Base-by-base conservation (phyloP, 2,329 filamentous ascomycete species). In the Lecanicillium sp. region DNA sequence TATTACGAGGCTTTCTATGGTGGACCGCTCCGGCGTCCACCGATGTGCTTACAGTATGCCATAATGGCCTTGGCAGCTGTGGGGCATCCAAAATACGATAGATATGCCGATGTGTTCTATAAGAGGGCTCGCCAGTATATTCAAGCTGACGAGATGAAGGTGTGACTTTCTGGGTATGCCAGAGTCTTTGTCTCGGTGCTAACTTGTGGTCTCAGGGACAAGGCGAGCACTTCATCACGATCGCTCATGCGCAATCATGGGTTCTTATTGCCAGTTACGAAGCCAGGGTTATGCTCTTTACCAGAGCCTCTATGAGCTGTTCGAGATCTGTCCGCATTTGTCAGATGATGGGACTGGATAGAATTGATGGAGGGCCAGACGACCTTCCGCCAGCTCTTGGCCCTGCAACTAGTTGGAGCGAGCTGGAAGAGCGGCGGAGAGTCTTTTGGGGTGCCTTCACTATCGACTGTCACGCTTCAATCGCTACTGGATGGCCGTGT, bases 401-500 rank as follows among this genome's bases (percentile, higher is more conserved):
- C 4, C 81, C 85, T 2, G 71, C 87, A 0, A 75, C 73, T 49
- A 85, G 87, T 52, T 94, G 86, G 86, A 79, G 76, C 1, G 90
- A 95, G 44, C 46, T 68, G 15, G 70, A 73, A 43, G 89, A 96
- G 58, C 73, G 89, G 37, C 73, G 90, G 42, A 73, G 90, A 47
- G 80, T 84, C 0, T 94, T 95, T 50, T 95, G 90, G 90, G 76
- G 81, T 47, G 73, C 80, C 1, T 95, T 90, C 52, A 83, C 80
- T 48, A 72, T 85, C 30, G 89, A 95, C 56, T 75, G 85, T 18
- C 94, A 94, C 60, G 82, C 85, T 3, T 87, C 83, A 51, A 85
- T 94, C 37, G 87, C 86, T 11, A 94, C 88, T 4, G 89, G 89
- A 3, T 95, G 89, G 89, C 86, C 89, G 0, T 82, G 85, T 65